Conservation (phyloP, 1,284 basidiomycete species). For the Naganishia cerealis region DNA sequence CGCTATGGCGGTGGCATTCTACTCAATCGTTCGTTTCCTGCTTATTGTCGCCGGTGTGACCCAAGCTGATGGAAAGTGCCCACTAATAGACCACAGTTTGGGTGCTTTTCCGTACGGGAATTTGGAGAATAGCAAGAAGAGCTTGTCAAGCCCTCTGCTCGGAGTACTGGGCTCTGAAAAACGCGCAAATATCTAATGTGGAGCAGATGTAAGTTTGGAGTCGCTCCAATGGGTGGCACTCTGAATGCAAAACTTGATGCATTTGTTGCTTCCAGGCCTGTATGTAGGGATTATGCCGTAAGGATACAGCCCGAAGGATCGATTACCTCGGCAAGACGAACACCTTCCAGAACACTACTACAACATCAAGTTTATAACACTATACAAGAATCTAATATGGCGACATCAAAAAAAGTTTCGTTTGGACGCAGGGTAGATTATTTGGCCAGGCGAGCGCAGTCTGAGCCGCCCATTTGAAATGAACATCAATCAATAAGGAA, state of each 20-base stretch:
- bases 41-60: background rate
- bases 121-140: conserved; percentile 19
- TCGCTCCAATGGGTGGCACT: background rate
- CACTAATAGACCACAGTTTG: conserved; percentile 24
- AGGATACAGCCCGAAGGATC: background rate
- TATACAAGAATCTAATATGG: background rate
- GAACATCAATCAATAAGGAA: background rate
- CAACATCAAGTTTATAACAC: background rate
- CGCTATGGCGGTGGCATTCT: conserved; percentile 10
- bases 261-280: background rate
- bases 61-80: background rate
- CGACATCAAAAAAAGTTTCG: conserved; percentile 5
- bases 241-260: background rate
- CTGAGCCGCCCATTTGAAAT: conserved; percentile 24
- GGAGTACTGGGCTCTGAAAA: conserved; percentile 11
- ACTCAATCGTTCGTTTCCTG: conserved; percentile 13
- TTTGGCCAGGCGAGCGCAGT: conserved; percentile 29
- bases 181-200: background rate
- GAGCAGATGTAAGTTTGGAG: background rate
- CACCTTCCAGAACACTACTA: background rate
- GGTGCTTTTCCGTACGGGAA: conserved; percentile 26
- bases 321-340: background rate
- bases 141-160: conserved; percentile 2
- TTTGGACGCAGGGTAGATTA: conserved; percentile 24
- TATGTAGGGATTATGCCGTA: background rate